phyloP scores from a whole-genome alignment of 2,329 filamentous ascomycete species.

The Fusarium subglutinans region DNA sequence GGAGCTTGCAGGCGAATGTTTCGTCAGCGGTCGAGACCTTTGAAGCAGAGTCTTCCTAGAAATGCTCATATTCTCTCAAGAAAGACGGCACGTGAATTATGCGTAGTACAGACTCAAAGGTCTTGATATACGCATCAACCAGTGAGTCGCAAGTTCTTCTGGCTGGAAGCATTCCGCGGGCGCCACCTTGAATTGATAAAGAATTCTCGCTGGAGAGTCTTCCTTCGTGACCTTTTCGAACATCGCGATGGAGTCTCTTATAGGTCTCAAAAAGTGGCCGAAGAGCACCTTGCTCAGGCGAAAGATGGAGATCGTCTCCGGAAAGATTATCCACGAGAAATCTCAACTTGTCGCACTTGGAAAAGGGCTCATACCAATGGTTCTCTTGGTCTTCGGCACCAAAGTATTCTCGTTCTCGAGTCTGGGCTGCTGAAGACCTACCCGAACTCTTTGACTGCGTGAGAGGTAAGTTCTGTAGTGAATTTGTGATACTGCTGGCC shows the following conservation, averaged over 20 bases:
- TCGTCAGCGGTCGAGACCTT: neutral
- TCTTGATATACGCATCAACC: neutral
- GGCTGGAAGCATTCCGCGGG: neutral
- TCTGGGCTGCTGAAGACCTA: neutral
- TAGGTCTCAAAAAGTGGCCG: neutral
- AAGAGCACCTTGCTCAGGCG: neutral
- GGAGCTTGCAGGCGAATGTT: neutral
- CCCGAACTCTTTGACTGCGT: too few species aligned
- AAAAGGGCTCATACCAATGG: neutral
- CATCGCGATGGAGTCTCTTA: neutral
- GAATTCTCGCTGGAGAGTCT: fast-evolving
- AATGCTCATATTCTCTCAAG: neutral
- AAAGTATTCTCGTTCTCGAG: neutral
- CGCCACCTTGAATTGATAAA: fast-evolving
- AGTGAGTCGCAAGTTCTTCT: neutral
- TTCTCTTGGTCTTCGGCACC: neutral
- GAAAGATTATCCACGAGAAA: neutral
- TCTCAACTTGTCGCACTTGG: neutral
- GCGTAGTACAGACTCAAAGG: neutral
- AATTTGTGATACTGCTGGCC: neutral
- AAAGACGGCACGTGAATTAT: neutral
- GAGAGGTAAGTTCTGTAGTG: neutral
- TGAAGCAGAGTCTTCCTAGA: neutral
- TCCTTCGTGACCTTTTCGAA: neutral
- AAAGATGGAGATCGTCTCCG: fast-evolving